Base-by-base conservation (phyloP, 176 grass and related monocot species). In the Raddia distichophylla region DNA sequence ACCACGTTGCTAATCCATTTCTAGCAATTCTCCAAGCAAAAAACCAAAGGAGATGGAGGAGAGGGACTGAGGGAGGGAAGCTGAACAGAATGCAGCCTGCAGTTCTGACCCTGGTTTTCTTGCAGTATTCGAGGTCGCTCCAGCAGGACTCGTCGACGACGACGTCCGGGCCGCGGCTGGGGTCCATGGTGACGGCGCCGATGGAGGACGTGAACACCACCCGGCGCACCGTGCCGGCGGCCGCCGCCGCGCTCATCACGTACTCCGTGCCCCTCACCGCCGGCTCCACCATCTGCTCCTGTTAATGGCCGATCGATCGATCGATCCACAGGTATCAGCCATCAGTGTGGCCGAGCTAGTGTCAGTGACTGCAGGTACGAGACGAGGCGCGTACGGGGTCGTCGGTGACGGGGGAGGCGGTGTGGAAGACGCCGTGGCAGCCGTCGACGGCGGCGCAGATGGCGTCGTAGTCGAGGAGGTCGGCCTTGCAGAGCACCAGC, bases 231-330 rank as follows among this genome's bases (percentile, higher is more conserved):
- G 97, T 93, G 68, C 97, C 89, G 59, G 86, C 83, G 5, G 88
- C 85, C 18, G 93, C 93, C 59, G 97, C 93, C 11, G 97, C 97
- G 68, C 87, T 84, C 20, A 99, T 92, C 58, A 99, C 93, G 84
- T 99, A 83, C 78, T 86, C 68, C 3, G 93, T 93, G 4, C 97
- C 97, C 62, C 93, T 69, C 79, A 99, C 93, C 27, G 97, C 97
- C 10, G 97, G 97, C 89, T 96, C 97, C 60, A 99, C 93, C 97
- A 99, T 99, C 78, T 99, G 82, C 76, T 99, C 97, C 96, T 98
- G 93, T 27, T 27, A 27, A 27, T 27, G 27, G 27, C 27, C 27
- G 27, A 27, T 27, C 27, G 27, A 27, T 27, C 27, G 27, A 27
- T 27, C 27, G 27, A 27, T 27, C 27, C 27, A 27, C 27, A 27